Base-by-base conservation (phyloP, 1,139 yeast species). In the Blastobotrys niveus region DNA sequence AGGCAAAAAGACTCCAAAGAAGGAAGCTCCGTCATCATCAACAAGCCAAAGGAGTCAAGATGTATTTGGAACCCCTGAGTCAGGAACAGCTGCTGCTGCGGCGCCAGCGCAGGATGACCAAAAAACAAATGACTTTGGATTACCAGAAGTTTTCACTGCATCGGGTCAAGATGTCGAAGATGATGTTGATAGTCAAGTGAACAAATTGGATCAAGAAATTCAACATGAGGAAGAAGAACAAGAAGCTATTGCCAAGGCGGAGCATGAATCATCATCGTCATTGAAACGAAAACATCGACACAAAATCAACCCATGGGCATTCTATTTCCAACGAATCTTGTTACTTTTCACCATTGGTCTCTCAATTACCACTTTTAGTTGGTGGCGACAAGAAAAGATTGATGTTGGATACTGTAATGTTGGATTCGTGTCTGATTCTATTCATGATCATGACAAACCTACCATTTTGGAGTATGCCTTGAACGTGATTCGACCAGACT, bases 401-500 rank as follows among this genome's bases (percentile, higher is more conserved):
- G 52, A 54, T 4, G 55, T 60, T 12, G 71, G 71, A 7, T 66
- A 62, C 54, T 66, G 71, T 41, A 63, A 61, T 17, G 60, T 66
- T 10, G 62, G 62, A 7, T 45, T 56, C 21, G 50, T 47, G 10
- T 35, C 49, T 15, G 47, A 40, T 22, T 22, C 29, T 19, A 21
- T 12, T 6, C 14, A 22, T 3, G 21, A 18, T 25, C 42, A 40
- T 32, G 32, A 42, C 6, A 48, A 48, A n/a, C 42, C 45, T 18
- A 40, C 49, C 18, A 33, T 45, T 3, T 38, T 46, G 12, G 56
- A 53, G 12, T 37, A 47, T 38, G 46, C 40, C 6, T 36, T 63
- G 33, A 45, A 62, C 40, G 48, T 43, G n/a, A 51, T 66, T 45
- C 75, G 75, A 43, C 95, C 96, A 3, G 49, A 57, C 2, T 91